Conservation (phyloP, 2,329 filamentous ascomycete species). For the Colletotrichum orbiculare region DNA sequence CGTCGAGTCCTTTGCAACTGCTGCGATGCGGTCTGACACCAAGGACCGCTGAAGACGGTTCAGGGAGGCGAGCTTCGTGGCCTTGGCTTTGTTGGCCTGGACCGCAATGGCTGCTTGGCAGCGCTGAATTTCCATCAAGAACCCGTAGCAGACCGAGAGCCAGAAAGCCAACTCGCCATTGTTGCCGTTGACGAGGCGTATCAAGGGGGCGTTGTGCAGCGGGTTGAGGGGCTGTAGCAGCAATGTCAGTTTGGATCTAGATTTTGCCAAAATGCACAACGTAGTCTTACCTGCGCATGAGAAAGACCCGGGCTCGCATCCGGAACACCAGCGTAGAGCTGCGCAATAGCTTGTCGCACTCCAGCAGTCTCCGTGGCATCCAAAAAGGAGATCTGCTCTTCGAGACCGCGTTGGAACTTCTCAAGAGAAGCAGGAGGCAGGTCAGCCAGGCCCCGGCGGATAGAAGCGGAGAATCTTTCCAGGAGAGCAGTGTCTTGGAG, state of each 20-base stretch:
- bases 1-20: constrained; percentile 71
- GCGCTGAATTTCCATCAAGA: constrained; percentile 56
- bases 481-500: constrained; percentile 57
- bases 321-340: constrained; percentile 49
- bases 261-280: constrained; percentile 30
- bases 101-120: constrained; percentile 55
- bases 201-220: constrained; percentile 66
- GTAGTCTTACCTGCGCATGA: constrained; percentile 57
- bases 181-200: constrained; percentile 54
- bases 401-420: constrained; percentile 24
- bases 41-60: constrained; percentile 71
- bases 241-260: constrained; percentile 27
- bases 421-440: constrained; percentile 15
- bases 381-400: constrained; percentile 40
- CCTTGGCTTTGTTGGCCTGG: constrained; percentile 55
- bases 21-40: constrained; percentile 63
- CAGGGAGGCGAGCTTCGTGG: constrained; percentile 63
- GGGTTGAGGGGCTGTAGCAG: constrained; percentile 65
- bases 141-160: constrained; percentile 64
- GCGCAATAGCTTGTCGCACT: constrained; percentile 48
- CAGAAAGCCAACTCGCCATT: constrained; percentile 53
- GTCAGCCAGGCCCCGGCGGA: constrained; percentile 7
- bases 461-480: constrained; percentile 40
- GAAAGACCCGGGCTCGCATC: constrained; percentile 44
- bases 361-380: constrained; percentile 45